Percentiles rank a stretch among this genome's conserved stretches.
These are phyloP conservation scores for Serendipita sp. DNA, from an alignment of 1,284 basidiomycete species.

Conservation along the genomic window DNA sequence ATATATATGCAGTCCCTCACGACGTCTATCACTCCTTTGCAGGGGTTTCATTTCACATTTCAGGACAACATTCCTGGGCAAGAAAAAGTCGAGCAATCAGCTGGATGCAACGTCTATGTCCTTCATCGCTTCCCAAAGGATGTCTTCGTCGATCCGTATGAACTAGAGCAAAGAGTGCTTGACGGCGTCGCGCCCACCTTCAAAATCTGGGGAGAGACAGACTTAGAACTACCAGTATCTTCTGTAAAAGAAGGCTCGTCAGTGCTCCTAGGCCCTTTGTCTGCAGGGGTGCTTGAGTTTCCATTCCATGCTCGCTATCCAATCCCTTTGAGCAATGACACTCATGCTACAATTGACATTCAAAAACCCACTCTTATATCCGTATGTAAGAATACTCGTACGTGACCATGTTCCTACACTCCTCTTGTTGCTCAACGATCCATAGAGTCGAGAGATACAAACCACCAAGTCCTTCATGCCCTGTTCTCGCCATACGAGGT, in stretches of 20 bases:
- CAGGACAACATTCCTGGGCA: background rate
- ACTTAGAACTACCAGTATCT: constrained; percentile 12
- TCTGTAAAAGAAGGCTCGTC: constrained; percentile 1
- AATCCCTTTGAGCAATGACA: background rate
- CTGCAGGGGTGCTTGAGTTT: background rate
- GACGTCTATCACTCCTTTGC: constrained; percentile 5
- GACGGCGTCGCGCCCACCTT: background rate
- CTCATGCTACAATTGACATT: constrained; percentile 1
- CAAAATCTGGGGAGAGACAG: constrained; percentile 10
- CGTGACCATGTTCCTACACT: background rate
- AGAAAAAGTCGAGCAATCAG: background rate
- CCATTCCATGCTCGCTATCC: constrained; percentile 14
- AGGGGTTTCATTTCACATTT: constrained; percentile 12
- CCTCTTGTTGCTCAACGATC: background rate
- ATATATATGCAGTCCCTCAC: background rate
- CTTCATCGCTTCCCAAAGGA: constrained; percentile 10
- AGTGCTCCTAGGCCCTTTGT: constrained; percentile 5
- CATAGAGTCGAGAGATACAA: background rate
- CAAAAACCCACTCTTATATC: constrained; percentile 1
- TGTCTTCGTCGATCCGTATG: constrained; percentile 13
- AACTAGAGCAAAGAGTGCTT: constrained; percentile 10
- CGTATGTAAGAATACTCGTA: constrained; percentile 2
- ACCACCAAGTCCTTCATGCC: background rate
- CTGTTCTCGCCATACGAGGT: background rate
- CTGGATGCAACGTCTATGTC: constrained; percentile 9